phyloP scores from a whole-genome alignment of 2,329 filamentous ascomycete genomes.

The Coccinonectria pachysandricola region DNA sequence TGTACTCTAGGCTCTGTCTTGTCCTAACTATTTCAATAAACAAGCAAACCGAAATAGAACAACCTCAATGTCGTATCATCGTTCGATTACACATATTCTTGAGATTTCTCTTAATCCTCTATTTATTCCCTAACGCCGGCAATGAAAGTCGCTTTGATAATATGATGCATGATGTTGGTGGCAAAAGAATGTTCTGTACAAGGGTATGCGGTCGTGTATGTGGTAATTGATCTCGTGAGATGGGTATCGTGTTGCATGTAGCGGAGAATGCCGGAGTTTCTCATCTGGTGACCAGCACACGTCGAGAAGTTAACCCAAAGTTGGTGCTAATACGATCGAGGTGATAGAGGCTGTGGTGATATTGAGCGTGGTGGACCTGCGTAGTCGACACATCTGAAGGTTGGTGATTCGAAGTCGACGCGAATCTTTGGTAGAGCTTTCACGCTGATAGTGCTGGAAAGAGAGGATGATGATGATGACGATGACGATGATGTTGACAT shows the following conservation, averaged over 20 bases:
- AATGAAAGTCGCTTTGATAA: conserved; percentile 2
- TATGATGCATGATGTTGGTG: not conserved
- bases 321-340: conserved; percentile 13
- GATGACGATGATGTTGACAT: conserved; percentile 9
- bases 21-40: too few relatives aligned
- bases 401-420: conserved; percentile 10
- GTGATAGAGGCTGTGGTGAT: conserved; percentile 17
- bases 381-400: conserved; percentile 16
- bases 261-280: conserved; percentile 8
- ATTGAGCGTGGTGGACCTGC: conserved; percentile 11
- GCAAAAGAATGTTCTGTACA: too few relatives aligned
- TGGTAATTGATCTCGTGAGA: too few relatives aligned
- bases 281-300: too few relatives aligned
- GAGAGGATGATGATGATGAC: not conserved
- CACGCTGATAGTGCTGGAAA: conserved; percentile 9
- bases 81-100: too few relatives aligned
- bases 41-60: too few relatives aligned
- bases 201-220: too few relatives aligned
- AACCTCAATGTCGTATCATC: too few relatives aligned
- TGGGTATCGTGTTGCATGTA: conserved; percentile 9
- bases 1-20: too few relatives aligned
- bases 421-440: conserved; percentile 7
- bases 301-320: too few relatives aligned
- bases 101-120: too few relatives aligned
- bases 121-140: conserved; percentile 11